These are phyloP conservation scores for Mycena pura DNA, from an alignment of 768 basidiomycete species.

Conservation along the genomic window DNA sequence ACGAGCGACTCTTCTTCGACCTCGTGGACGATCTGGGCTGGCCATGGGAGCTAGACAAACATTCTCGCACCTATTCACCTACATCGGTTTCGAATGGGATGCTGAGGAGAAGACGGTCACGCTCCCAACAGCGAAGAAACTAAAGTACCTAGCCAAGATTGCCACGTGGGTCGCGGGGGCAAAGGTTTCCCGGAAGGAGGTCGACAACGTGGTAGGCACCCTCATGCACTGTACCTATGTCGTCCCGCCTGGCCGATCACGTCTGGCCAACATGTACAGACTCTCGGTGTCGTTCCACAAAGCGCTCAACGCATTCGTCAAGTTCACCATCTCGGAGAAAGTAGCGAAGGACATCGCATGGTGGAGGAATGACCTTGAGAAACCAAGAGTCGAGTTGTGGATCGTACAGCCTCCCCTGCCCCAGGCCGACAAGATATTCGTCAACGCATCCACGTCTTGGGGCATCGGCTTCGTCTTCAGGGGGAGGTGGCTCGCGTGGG, in stretches of 20 bases:
- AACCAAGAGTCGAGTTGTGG: not conserved
- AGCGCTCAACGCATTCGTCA: not conserved
- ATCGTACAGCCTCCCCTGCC: constrained; percentile 16
- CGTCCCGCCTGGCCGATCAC: not conserved
- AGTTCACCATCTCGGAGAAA: not conserved
- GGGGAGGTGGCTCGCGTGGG: constrained; percentile 48
- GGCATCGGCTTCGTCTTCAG: constrained; percentile 49
- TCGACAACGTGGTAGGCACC: not conserved
- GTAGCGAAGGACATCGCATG: not conserved
- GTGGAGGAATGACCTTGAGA: not conserved
- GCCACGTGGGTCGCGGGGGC: not conserved
- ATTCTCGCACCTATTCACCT: constrained; percentile 21
- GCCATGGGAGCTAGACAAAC: constrained; percentile 28
- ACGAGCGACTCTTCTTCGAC: constrained; percentile 17
- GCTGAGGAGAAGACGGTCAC: not conserved
- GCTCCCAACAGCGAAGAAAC: not conserved
- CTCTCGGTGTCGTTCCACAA: not conserved
- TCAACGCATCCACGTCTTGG: constrained; percentile 47
- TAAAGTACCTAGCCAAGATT: not conserved
- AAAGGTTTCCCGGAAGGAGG: not conserved
- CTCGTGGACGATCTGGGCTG: constrained; percentile 23
- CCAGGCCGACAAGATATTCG: constrained; percentile 34
- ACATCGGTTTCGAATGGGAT: not conserved
- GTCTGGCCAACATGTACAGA: not conserved
- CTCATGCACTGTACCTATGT: not conserved